phyloP scores from a whole-genome alignment of 2,329 filamentous ascomycete species.

The Drechslera avenae region DNA sequence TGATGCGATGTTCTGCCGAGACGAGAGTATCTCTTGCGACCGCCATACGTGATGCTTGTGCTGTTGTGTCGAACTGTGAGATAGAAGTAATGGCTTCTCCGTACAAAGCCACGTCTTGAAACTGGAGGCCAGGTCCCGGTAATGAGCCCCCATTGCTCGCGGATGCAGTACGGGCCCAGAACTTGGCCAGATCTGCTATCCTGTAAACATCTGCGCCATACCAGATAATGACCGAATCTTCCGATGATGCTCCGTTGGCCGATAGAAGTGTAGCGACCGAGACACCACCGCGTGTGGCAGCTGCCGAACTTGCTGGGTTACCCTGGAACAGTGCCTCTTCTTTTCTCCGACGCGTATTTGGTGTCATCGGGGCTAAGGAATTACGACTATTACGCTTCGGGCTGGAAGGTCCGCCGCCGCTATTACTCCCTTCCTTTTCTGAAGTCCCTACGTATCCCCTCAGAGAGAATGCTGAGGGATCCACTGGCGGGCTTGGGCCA shows the following conservation, averaged over 20 bases:
- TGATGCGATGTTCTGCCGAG: conserved; percentile 51
- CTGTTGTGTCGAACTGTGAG: conserved; percentile 50
- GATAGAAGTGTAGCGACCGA: conserved; percentile 45
- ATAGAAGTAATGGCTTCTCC: conserved; percentile 53
- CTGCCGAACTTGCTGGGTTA: conserved; percentile 37
- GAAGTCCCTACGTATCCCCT: conserved; percentile 44
- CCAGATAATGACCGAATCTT: conserved; percentile 56
- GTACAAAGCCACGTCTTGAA: conserved; percentile 49
- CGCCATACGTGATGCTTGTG: conserved; percentile 50
- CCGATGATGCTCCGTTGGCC: conserved; percentile 38
- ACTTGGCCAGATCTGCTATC: conserved; percentile 53
- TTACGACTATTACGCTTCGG: conserved; percentile 43
- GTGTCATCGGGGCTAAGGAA: conserved; percentile 57
- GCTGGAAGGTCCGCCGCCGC: conserved; percentile 24
- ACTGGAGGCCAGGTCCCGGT: conserved; percentile 49
- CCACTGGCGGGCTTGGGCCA: conserved; percentile 37
- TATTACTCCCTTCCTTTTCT: conserved; percentile 28
- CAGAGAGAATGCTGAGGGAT: conserved; percentile 43
- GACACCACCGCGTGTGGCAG: conserved; percentile 51
- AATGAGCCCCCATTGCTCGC: conserved; percentile 45
- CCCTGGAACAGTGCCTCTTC: conserved; percentile 54
- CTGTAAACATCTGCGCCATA: conserved; percentile 53
- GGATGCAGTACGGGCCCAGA: conserved; percentile 51
- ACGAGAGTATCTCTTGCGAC: conserved; percentile 53
- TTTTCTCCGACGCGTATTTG: conserved; percentile 55